Evolutionary conservation across 1,284 basidiomycete genomes (phyloP), one percentile per base, ranked within the genome.

Genomic region (Cryptococcus sp.): DNA sequence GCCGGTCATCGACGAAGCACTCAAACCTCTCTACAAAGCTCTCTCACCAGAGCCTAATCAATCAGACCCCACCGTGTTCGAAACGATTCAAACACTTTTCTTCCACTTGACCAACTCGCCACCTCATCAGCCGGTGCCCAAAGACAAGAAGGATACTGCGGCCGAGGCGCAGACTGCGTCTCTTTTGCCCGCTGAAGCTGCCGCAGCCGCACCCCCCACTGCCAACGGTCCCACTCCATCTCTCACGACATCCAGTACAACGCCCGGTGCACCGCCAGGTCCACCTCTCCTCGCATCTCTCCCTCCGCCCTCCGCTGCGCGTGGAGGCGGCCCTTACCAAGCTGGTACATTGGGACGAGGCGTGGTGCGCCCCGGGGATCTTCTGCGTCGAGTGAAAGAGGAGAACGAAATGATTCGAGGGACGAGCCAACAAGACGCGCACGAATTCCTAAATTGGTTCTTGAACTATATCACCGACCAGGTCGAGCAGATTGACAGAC

Each of bases 371-470:
- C 93, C 93, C 3, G 85, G 88, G 60, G 89, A 89, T 27, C 90
- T 97, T 78, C 88, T 97, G 73, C 88, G 91, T 67, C 93, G 93
- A 71, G 84, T 96, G 68, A 90, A 90, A 75, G 86, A 90, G 72
- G 82, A 91, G 72, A 95, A 94, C 77, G 89, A 89, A 70, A 82
- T 88, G 54, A 97, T 93, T 76, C 85, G 90, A 54, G 87, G 87
- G 41, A 88, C 88, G 27, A 88, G 88, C 84, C 94, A 94, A 66
- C 93, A 97, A 74, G 94, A 97, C 75, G 93, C 93, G 1, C 93
- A 97, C 77, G 95, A 99, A 79, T 97, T 99, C 78, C 83, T 98
- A 54, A 97, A 95, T 75, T 96, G 90, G 80, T 80, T 97, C 35
- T 82, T 99, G 60, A 99, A 99, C 78, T 87, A 85, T 76, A 88